Evolutionary conservation across 2,329 filamentous ascomycete genomes (phyloP), one percentile per base, ranked within the genome.

Genomic region (Pseudogymnoascus sp.): DNA sequence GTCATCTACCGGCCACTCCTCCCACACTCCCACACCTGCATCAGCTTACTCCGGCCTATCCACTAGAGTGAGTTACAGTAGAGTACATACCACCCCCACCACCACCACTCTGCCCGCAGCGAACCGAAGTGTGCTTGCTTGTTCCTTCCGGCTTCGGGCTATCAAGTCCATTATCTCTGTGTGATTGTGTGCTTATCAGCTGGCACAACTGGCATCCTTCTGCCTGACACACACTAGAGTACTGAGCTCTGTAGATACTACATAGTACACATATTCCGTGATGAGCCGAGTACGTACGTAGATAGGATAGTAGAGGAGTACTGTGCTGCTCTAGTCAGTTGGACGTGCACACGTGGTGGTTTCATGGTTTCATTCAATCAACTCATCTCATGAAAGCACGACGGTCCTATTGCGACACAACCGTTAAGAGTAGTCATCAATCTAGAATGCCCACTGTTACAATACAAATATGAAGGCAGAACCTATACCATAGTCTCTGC

Each of bases 121-220:
- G 22, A 50, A 10, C 43, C 1, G 43, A 16, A 5, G 14, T 28
- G 43, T 50, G 14, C 24, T 19, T 56, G 50, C 26, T 56, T 31
- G 50, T 56, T 56, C 28, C 50, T 56, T 56, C 28, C 26, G 50
- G 50, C 50, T 8, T 56, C 50, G 50, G 50, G 50, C 7, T 56
- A 56, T 33, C 50, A 56, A 56, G 26, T 56, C 50, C 50, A 33
- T 56, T 19, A 19, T 19, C 19, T 19, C 1, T 56, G 26, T 12
- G 26, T 33, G 46, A 22, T 28, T 31, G 8, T 56, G 26, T 56
- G 46, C 46, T 56, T 53, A 53, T 53, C 46, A 53, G 24, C 46
- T 43, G 19, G 19, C 19, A 19, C 19, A 19, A 19, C 19, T 19
- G 19, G 19, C 19, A 19, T 19, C 19, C 2, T 19, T 19, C 19